Evolutionary conservation across 805 yeast species (phyloP).

Genomic region (Wickerhamiella slavikovae): DNA sequence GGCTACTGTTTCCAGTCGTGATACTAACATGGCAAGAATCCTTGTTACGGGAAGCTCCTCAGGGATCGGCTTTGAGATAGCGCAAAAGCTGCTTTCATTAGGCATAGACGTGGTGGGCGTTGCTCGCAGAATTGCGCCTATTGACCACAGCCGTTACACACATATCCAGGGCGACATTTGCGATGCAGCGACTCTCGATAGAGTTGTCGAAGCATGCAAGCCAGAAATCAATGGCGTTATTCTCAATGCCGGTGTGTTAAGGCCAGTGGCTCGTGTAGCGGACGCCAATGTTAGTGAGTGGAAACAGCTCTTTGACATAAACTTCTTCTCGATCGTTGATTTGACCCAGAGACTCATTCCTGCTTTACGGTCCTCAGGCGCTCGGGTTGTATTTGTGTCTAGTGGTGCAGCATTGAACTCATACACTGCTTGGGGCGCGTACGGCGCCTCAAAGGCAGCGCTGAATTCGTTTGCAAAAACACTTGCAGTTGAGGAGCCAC

Average conservation of each 20-base stretch:
- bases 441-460: conserved; percentile 85
- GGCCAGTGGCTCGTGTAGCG: conserved; percentile 41
- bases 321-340: conserved; percentile 54
- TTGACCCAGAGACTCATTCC: conserved; percentile 30
- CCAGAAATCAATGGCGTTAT: conserved; percentile 25
- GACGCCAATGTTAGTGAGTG: conserved; percentile 36
- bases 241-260: conserved; percentile 58
- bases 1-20: too few species aligned
- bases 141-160: conserved; percentile 21
- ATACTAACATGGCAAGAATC: too few species aligned
- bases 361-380: conserved; percentile 31
- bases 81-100: conserved; percentile 26
- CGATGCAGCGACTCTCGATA: conserved; percentile 16
- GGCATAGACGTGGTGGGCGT: conserved; percentile 38
- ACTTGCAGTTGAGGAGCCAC: conserved; percentile 46
- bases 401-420: conserved; percentile 66
- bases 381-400: conserved; percentile 58
- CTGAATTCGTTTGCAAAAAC: conserved; percentile 54
- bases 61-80: conserved; percentile 72
- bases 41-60: conserved; percentile 14
- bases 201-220: conserved; percentile 15
- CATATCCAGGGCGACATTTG: conserved; percentile 35
- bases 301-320: conserved; percentile 49
- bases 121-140: conserved; percentile 39
- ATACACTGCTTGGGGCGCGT: conserved; percentile 69